Evolutionary conservation across 345 rosid genomes (phyloP).

Genomic region (Moricandia moricandioides): DNA sequence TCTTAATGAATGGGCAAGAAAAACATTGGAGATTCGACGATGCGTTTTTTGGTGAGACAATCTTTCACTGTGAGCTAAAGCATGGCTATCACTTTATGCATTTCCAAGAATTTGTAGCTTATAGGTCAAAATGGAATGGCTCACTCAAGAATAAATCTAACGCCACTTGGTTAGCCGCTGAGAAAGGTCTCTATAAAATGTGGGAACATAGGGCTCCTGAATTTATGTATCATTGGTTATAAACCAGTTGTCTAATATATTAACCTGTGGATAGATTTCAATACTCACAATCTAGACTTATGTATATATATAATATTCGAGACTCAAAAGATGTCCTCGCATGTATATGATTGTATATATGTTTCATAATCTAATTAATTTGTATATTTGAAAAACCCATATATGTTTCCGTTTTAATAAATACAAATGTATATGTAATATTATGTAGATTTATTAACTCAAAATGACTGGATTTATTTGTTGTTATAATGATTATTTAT

Average conservation of each 20-base stretch:
- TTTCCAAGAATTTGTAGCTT: background rate
- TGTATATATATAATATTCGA: background rate
- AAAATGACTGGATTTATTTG: background rate
- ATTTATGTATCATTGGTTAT: background rate
- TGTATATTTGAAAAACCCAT: background rate
- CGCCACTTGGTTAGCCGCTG: slow-evolving; percentile 16
- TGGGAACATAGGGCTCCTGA: background rate
- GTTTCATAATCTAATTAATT: background rate
- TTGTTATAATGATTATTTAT: background rate
- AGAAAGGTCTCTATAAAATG: background rate
- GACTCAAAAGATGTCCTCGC: background rate
- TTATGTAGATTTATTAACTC: background rate
- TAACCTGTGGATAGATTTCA: background rate
- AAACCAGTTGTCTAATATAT: background rate
- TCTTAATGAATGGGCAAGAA: background rate
- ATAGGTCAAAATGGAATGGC: background rate
- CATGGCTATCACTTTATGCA: background rate
- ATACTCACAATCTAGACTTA: background rate
- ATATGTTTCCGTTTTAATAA: background rate
- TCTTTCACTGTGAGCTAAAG: background rate
- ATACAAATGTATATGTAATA: background rate
- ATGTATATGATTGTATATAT: background rate
- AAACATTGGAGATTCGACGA: background rate
- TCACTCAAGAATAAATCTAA: background rate
- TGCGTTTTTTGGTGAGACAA: background rate